A percentile compares a stretch with the other conserved stretches of the same genome.
These are phyloP conservation scores for Camellia oleifera DNA, from an alignment of 179 eudicot genomes.

Conservation along the genomic window DNA sequence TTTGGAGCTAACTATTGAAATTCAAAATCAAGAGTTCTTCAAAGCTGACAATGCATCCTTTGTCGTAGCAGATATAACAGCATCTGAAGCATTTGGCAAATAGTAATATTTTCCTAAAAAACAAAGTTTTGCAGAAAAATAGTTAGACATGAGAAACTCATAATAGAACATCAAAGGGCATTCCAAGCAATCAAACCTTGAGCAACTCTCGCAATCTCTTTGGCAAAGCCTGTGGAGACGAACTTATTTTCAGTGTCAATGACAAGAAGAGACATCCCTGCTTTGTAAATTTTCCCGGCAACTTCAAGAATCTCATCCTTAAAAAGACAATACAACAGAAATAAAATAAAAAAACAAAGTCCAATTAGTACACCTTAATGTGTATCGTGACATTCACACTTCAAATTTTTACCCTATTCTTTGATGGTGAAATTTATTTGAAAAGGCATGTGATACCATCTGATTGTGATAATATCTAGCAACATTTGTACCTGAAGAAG, in stretches of 20 bases:
- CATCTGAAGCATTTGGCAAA: constrained; percentile 98
- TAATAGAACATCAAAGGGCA: constrained; percentile 8
- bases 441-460: background rate
- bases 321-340: background rate
- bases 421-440: too few relatives aligned
- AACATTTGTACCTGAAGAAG: too few relatives aligned
- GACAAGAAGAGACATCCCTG: constrained; percentile 97
- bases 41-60: constrained; percentile 76
- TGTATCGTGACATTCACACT: too few relatives aligned
- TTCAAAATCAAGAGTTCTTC: constrained; percentile 55
- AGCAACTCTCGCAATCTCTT: constrained; percentile 95
- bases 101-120: constrained; percentile 92
- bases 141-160: constrained; percentile 2
- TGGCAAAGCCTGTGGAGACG: constrained; percentile 97
- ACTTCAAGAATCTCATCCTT: constrained; percentile 99
- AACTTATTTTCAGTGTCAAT: constrained; percentile 98
- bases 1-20: background rate
- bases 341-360: too few relatives aligned
- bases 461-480: background rate
- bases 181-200: constrained; percentile 55
- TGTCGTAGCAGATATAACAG: constrained; percentile 90
- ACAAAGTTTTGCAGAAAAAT: background rate
- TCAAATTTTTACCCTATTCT: too few relatives aligned
- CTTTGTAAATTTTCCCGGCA: constrained; percentile 88
- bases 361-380: background rate